Evolutionary conservation across 2,329 filamentous ascomycete genomes (phyloP).

Genomic region (Chaetomium globosum): DNA sequence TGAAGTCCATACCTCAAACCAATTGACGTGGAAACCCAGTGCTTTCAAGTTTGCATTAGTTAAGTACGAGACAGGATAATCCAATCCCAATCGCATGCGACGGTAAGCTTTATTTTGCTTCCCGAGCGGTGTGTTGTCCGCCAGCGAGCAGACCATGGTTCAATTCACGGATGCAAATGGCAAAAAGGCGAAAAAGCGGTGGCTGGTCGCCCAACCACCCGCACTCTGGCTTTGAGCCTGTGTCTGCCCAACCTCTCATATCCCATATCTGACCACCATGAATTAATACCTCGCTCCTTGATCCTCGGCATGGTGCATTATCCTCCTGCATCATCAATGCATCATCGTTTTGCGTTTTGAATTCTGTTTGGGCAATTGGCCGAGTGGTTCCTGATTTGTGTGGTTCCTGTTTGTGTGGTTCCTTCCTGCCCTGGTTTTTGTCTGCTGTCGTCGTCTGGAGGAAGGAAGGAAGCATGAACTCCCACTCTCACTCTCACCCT

Average conservation of each 20-base stretch:
- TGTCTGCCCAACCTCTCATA: slow-evolving; percentile 31
- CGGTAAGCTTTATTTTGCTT: background rate
- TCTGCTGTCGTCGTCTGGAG: slow-evolving; percentile 30
- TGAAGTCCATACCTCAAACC: background rate
- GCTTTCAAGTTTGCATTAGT: background rate
- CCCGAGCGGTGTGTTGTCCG: background rate
- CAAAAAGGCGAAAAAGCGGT: slow-evolving; percentile 40
- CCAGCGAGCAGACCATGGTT: background rate
- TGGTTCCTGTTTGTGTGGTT: slow-evolving; percentile 26
- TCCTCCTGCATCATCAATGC: slow-evolving; percentile 40
- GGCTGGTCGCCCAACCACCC: slow-evolving; percentile 38
- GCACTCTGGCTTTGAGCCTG: background rate
- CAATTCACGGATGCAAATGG: background rate
- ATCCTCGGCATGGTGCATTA: slow-evolving; percentile 39
- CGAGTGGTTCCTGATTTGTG: slow-evolving; percentile 39
- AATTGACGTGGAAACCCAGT: background rate
- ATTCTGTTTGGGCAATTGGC: slow-evolving; percentile 43
- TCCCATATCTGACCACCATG: slow-evolving; percentile 18
- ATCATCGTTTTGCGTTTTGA: slow-evolving; percentile 27
- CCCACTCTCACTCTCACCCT: slow-evolving; percentile 28
- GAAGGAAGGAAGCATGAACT: slow-evolving; percentile 43
- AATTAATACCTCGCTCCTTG: slow-evolving; percentile 38
- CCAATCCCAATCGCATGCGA: background rate
- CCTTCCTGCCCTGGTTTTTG: slow-evolving; percentile 7
- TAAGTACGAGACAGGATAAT: background rate